Evolutionary conservation across 2,329 filamentous ascomycete genomes (phyloP), one percentile per base, ranked within the genome.

Genomic region (Neofusicoccum sp.): DNA sequence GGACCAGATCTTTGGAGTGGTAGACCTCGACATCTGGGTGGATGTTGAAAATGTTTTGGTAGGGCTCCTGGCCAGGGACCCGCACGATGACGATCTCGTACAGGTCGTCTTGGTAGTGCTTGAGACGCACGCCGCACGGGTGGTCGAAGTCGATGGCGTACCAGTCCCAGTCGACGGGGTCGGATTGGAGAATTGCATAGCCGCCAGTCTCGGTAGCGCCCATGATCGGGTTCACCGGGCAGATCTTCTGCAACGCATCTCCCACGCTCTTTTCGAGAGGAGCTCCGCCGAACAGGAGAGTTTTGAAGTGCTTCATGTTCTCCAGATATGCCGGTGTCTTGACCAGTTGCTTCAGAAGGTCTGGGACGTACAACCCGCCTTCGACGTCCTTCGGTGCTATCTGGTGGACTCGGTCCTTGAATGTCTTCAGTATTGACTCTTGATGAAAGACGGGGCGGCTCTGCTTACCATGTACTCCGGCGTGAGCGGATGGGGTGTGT

Each of bases 1-100:
- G 62, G 34, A 69, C 76, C 0, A 78, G 62, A 45, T 78, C 76
- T n/a, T 68, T 69, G 24, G 73, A 75, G 4, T 65, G 65, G 33
- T 74, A 75, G 33, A 68, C 69, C 2, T 70, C 56, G 0, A 65
- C 40, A 7, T 73, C 63, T 0, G 70, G 38, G 66, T 68, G 63
- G 64, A 67, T 36, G 26, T 65, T 63, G 53, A 74, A 77, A 3
- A 71, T 40, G 8, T 66, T 65, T 48, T 71, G 69, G 20, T 66
- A 65, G 1, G 54, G 51, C 24, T 68, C 64, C 2, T 60, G 14
- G 3, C 69, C 60, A 1, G 67, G 58, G 3, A 63, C 54, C 0
- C 71, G 68, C 0, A 71, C 65, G 1, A 73, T n/a, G 1, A 76
- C 66, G 2, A 73, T 65, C 63, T 77, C 75, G 49, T 73, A 71